Evolutionary conservation across 1,284 basidiomycete species (phyloP).

Genomic region (Cutaneotrichosporon sp.): DNA sequence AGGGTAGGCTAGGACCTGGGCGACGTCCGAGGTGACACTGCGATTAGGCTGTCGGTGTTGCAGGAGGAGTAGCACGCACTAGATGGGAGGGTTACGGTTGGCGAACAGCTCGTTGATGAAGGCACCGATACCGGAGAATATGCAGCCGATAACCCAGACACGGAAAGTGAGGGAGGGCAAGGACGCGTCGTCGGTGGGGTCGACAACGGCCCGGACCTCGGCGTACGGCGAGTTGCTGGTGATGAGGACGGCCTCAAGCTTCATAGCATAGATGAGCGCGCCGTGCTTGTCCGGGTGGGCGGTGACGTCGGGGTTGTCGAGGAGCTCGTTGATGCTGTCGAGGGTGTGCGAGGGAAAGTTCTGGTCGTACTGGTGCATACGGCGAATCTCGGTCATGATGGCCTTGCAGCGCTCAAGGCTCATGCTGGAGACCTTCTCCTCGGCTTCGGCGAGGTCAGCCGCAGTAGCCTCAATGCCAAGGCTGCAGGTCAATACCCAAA

Average conservation of each 20-base stretch:
- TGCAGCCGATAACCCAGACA: slow-evolving; percentile 67
- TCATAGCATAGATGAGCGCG: slow-evolving; percentile 36
- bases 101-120: slow-evolving; percentile 64
- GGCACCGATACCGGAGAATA: slow-evolving; percentile 61
- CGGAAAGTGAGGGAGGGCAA: slow-evolving; percentile 84
- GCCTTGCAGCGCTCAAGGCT: slow-evolving; percentile 25
- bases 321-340: slow-evolving; percentile 27
- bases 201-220: slow-evolving; percentile 80
- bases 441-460: slow-evolving; percentile 27
- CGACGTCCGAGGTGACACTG: slow-evolving; percentile 38
- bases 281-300: slow-evolving; percentile 29
- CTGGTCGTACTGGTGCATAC: slow-evolving; percentile 38
- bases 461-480: slow-evolving; percentile 20
- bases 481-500: not conserved
- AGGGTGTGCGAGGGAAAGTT: slow-evolving; percentile 34
- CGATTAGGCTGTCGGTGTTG: not conserved
- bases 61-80: slow-evolving; percentile 17
- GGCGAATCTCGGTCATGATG: slow-evolving; percentile 30
- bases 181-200: slow-evolving; percentile 71
- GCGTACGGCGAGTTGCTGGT: slow-evolving; percentile 70
- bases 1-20: slow-evolving; percentile 36
- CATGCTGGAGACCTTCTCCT: slow-evolving; percentile 28
- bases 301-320: slow-evolving; percentile 32
- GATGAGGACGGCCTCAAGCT: slow-evolving; percentile 42
- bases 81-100: slow-evolving; percentile 44